phyloP scores from a whole-genome alignment of 2,329 filamentous ascomycete species.

The Neonectria coccinea region DNA sequence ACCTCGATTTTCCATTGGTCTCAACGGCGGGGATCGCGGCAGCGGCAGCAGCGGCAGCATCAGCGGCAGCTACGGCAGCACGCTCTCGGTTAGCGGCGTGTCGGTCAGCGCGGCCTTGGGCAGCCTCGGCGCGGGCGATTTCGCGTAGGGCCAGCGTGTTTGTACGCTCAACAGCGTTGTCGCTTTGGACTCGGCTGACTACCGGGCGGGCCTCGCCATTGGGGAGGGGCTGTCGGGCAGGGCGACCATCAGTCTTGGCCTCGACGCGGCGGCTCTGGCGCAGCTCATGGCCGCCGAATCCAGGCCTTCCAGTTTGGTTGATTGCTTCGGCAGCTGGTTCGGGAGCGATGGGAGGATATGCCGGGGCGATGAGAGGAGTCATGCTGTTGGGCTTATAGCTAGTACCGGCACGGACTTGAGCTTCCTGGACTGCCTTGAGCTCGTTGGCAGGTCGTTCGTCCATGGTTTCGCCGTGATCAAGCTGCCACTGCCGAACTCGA shows the following conservation, averaged over 20 bases:
- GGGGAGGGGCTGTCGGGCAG: constrained; percentile 44
- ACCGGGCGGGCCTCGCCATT: constrained; percentile 39
- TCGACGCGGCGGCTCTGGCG: constrained; percentile 59
- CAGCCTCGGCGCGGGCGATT: constrained; percentile 63
- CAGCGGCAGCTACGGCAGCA: constrained; percentile 48
- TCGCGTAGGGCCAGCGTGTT: constrained; percentile 63
- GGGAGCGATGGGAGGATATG: constrained; percentile 33
- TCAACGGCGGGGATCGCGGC: constrained; percentile 40
- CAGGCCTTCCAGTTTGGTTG: constrained; percentile 34
- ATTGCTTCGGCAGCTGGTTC: constrained; percentile 33
- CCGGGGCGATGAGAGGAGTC: constrained; percentile 41
- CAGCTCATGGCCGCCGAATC: constrained; percentile 53
- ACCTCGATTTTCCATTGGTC: constrained; percentile 48
- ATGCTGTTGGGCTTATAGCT: constrained; percentile 44
- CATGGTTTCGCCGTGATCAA: constrained; percentile 64
- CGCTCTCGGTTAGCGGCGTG: constrained; percentile 58
- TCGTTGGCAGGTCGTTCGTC: constrained; percentile 64
- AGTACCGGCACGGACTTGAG: constrained; percentile 56
- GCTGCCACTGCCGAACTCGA: constrained; percentile 69
- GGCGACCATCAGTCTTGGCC: constrained; percentile 45
- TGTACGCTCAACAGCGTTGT: constrained; percentile 58
- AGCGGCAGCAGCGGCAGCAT: constrained; percentile 48
- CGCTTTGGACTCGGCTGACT: constrained; percentile 41
- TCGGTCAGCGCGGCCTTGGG: constrained; percentile 63
- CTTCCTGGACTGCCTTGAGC: constrained; percentile 62